Evolutionary conservation across 805 yeast genomes (phyloP).

Genomic region (Wickerhamiella nectarea): DNA sequence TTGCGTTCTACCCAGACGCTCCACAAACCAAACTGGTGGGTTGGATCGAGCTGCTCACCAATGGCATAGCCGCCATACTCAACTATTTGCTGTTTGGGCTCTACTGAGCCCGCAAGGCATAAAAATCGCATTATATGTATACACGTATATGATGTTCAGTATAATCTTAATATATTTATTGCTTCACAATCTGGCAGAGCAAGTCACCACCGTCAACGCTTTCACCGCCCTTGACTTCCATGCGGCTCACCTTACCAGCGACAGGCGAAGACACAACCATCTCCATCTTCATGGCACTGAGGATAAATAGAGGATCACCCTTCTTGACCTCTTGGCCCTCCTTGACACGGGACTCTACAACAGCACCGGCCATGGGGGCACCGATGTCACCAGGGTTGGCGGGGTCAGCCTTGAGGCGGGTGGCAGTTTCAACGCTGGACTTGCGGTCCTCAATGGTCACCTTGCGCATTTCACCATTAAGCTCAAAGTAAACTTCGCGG

Average conservation of each 20-base stretch:
- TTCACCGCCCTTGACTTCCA: conserved; percentile 77
- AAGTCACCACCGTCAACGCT: conserved; percentile 91
- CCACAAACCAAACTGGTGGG: neutral
- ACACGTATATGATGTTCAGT: too few relatives aligned
- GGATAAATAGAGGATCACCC: conserved; percentile 89
- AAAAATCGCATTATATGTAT: too few relatives aligned
- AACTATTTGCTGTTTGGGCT: neutral
- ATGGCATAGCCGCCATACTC: neutral
- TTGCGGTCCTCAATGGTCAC: conserved; percentile 82
- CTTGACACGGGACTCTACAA: conserved; percentile 85
- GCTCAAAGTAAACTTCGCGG: conserved; percentile 93
- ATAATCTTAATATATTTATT: neutral
- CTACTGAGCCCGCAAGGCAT: neutral
- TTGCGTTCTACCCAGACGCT: neutral
- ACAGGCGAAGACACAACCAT: conserved; percentile 93
- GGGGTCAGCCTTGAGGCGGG: conserved; percentile 83
- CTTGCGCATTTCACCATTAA: conserved; percentile 96
- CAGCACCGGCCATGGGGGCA: conserved; percentile 99
- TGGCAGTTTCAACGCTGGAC: conserved; percentile 69
- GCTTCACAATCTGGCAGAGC: conserved; percentile 44
- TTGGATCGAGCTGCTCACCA: neutral
- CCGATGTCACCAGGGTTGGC: conserved; percentile 86
- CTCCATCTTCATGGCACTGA: conserved; percentile 99
- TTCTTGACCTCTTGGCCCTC: conserved; percentile 80
- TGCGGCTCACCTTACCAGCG: conserved; percentile 67